Evolutionary conservation across 2,329 filamentous ascomycete genomes (phyloP).

Genomic region (Atkinsonella texensis): DNA sequence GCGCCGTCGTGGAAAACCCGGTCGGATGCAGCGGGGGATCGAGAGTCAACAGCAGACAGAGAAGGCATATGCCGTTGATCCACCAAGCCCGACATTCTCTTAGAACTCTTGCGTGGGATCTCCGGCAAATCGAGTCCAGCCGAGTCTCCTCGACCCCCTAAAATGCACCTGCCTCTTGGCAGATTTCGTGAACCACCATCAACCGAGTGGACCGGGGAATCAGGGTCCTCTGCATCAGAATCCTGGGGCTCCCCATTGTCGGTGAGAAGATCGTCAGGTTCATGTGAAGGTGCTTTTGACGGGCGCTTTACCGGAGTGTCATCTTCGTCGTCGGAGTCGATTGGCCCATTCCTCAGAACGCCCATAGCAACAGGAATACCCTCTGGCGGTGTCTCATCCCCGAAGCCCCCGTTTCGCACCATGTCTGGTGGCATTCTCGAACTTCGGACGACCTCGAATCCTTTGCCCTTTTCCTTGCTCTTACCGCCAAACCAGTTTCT

Average conservation of each 20-base stretch:
- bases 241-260: constrained; percentile 33
- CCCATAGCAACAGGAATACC: constrained; percentile 55
- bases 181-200: constrained; percentile 13
- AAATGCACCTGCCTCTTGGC: constrained; percentile 2
- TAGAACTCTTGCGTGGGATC: constrained; percentile 64
- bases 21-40: constrained; percentile 10
- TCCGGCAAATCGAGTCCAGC: constrained; percentile 30
- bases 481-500: constrained; percentile 68
- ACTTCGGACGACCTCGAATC: constrained; percentile 92
- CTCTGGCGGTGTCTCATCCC: constrained; percentile 54
- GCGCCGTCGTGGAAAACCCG: constrained; percentile 6
- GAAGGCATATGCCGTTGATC: constrained; percentile 15
- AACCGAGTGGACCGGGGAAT: constrained; percentile 12
- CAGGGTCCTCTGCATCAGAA: constrained; percentile 31
- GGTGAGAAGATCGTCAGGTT: constrained; percentile 27
- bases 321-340: constrained; percentile 50
- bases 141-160: neutral
- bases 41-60: constrained; percentile 1
- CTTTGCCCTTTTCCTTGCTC: constrained; percentile 88
- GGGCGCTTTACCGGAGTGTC: constrained; percentile 17
- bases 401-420: constrained; percentile 37
- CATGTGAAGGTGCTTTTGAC: constrained; percentile 14
- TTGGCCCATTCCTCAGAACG: constrained; percentile 45
- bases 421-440: constrained; percentile 73
- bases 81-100: constrained; percentile 39